Base-by-base conservation (phyloP, 495 filamentous ascomycete species). In the Apodospora peruviana region DNA sequence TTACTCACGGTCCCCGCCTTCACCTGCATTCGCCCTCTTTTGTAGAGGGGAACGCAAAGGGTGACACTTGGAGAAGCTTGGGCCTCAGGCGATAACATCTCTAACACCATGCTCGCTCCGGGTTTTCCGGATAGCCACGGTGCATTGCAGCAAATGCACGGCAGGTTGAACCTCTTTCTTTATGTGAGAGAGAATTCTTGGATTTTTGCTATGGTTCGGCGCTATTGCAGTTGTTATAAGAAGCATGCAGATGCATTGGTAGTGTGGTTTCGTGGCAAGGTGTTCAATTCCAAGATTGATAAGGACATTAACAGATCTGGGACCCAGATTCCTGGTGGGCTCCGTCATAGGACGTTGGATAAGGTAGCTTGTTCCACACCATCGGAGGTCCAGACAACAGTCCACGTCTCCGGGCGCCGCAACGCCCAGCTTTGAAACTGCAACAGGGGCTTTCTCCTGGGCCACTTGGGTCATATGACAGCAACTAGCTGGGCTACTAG, bases 1-100 rank as follows among this genome's bases (percentile, higher is more conserved):
- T 68, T 68, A 66, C 65, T 66, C 60, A 68, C 51, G 55, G 60
- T 52, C 58, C 59, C 61, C 49, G 49, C 7, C 27, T 32, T 14
- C 7, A 32, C 27, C 14, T 32, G 27, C 27, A 32, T 14, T 12
- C 21, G 7, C 22, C 45, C 47, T 51, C 55, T 54, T 56, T 60
- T 48, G 50, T 53, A 39, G 43, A 47, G 32, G 43, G 48, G 47
- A 37, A 23, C 24, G 40, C 19, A 11, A 20, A 41, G 39, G 2
- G 39, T 9, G 9, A 18, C 10, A 18, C 18, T n/a, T n/a, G n/a
- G n/a, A n/a, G 24, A 40, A 55, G 52, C 45, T 45, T 46, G 45
- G 54, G 27, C 40, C 34, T 5, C 21, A 3, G 14, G 2, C 22
- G 36, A 36, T 40, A 45, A 42, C 29, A 36, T 23, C 36, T 21